Evolutionary conservation across 2,329 filamentous ascomycete genomes (phyloP), one percentile per base, ranked within the genome.

Genomic region (Xylaria sp.): DNA sequence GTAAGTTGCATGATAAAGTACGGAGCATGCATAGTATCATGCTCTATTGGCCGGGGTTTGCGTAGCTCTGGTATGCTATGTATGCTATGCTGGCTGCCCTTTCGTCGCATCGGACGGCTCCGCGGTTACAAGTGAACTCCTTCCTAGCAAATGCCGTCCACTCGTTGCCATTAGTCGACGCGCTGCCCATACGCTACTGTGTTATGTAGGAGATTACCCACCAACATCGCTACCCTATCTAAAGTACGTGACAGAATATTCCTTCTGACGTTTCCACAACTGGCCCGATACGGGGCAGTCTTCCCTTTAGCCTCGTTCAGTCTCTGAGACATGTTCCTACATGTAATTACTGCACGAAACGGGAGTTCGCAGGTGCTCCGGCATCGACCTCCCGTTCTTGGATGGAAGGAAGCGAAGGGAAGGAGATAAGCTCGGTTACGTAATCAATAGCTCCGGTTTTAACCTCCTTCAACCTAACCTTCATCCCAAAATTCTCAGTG

Each of bases 381-480:
- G 25, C 60, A 60, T 50, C n/a, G 30, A 58, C 45, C 62, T 46
- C 48, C 43, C 56, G 34, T 39, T 50, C 57, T 55, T 9, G 63
- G 48, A 65, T 36, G 25, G 30, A n/a, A n/a, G n/a, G n/a, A n/a
- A n/a, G n/a, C n/a, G 65, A 43, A 36, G 36, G 15, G 59, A 30
- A 25, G 39, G 28, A 41, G 25, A 36, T n/a, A 36, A 18, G 30
- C 18, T 12, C 15, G 13, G 18, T 66, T 69, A 66, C 50, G 55
- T 69, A 66, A 69, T 59, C 67, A 45, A n/a, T 10, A 23, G 23
- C 63, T 60, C 67, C 34, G 60, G 48, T 69, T 63, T 69, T 45
- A 56, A 69, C 67, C 55, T 69, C 67, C 39, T 48, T 7, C 25
- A 10, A 28, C 13, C 25, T 20, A 34, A 18, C 18, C 10, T 20